Percentiles rank a stretch among this genome's conserved stretches.
These are phyloP conservation scores for Globisporangium nunn DNA, from an alignment of 352 stramenopile genomes.

Conservation along the genomic window DNA sequence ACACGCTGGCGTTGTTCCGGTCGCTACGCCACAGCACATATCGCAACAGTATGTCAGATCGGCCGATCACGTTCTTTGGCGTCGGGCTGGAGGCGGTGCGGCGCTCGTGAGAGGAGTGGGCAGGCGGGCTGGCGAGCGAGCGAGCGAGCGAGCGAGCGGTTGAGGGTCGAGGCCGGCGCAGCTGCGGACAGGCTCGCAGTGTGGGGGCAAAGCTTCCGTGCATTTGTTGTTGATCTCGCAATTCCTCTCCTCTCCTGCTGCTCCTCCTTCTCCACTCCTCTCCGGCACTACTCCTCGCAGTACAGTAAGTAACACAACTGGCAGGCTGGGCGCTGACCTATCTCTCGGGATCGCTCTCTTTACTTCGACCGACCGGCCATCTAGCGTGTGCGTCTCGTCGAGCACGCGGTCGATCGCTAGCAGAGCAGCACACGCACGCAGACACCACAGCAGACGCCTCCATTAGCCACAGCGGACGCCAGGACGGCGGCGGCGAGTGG, in stretches of 20 bases:
- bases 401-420: slow-evolving; percentile 79
- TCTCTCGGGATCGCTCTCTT: slow-evolving; percentile 88
- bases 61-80: neutral
- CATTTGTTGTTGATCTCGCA: slow-evolving; percentile 12
- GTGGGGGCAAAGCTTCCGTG: slow-evolving; percentile 17
- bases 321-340: slow-evolving; percentile 32
- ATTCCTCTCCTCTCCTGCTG: slow-evolving; percentile 2
- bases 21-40: slow-evolving; percentile 11
- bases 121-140: neutral
- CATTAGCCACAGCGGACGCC: slow-evolving; percentile 15
- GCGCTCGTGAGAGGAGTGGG: neutral
- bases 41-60: neutral
- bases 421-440: slow-evolving; percentile 5
- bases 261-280: slow-evolving; percentile 17
- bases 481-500: too few relatives aligned
- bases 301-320: slow-evolving; percentile 1
- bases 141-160: slow-evolving; percentile 1
- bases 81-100: neutral
- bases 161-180: neutral
- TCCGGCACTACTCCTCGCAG: slow-evolving; percentile 65
- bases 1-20: slow-evolving; percentile 6
- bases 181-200: neutral
- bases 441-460: slow-evolving; percentile 12
- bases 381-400: slow-evolving; percentile 83
- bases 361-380: slow-evolving; percentile 89